Conservation (phyloP, 768 basidiomycete genomes). For the Rhodotorula babjevae region DNA sequence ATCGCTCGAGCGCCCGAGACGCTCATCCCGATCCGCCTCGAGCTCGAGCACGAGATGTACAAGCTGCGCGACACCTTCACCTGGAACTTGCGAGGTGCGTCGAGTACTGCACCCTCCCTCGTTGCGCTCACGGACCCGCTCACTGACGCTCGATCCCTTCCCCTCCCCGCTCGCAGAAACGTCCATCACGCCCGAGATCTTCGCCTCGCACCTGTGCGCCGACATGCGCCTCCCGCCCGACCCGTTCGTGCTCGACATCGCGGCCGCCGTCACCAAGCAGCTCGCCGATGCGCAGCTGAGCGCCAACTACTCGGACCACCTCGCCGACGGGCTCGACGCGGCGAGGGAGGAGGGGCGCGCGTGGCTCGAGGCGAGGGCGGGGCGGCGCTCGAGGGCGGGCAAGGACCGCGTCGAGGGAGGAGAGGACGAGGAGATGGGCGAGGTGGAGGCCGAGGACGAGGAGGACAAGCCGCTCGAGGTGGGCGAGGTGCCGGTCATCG, state of each 20-base stretch:
- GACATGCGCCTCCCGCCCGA: slow-evolving; percentile 72
- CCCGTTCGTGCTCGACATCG: slow-evolving; percentile 69
- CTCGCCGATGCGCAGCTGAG: slow-evolving; percentile 49
- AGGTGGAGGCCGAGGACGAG: slow-evolving; percentile 56
- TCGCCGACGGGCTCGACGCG: slow-evolving; percentile 31
- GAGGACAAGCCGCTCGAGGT: slow-evolving; percentile 52
- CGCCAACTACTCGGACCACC: slow-evolving; percentile 41
- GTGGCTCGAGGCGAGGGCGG: slow-evolving; percentile 40
- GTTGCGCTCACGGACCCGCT: neutral
- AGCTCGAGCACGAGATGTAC: slow-evolving; percentile 90
- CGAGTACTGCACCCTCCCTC: neutral
- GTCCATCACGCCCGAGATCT: slow-evolving; percentile 78
- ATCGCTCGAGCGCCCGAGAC: slow-evolving; percentile 56
- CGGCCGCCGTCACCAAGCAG: slow-evolving; percentile 66
- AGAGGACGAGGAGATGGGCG: slow-evolving; percentile 47
- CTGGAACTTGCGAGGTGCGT: slow-evolving; percentile 91
- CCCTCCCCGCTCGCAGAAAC: slow-evolving; percentile 57
- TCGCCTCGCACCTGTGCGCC: slow-evolving; percentile 84
- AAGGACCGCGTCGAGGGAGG: slow-evolving; percentile 4
- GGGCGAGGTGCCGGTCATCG: neutral
- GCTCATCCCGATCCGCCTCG: slow-evolving; percentile 90
- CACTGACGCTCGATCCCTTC: neutral
- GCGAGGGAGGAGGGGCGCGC: slow-evolving; percentile 40
- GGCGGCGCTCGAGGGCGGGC: slow-evolving; percentile 48
- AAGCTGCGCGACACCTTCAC: slow-evolving; percentile 94